These are phyloP conservation scores for Anthostomella pinea DNA, from an alignment of 2,329 filamentous ascomycete genomes.

Conservation along the genomic window DNA sequence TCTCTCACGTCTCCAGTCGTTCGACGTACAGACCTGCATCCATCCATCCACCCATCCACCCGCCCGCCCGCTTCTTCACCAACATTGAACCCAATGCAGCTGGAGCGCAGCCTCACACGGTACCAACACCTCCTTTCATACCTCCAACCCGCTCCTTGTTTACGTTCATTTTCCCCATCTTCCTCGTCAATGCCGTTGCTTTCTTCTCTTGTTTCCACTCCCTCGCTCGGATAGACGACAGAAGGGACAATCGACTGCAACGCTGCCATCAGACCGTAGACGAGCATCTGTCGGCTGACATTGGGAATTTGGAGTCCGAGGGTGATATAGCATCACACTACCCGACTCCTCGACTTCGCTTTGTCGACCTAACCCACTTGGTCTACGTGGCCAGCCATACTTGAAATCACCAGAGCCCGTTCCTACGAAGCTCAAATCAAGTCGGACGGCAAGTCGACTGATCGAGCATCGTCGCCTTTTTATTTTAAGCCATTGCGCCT, in stretches of 20 bases:
- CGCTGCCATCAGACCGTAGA: too few species aligned
- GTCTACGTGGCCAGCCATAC: slow-evolving; percentile 16
- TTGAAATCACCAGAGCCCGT: slow-evolving; percentile 22
- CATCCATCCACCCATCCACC: too few species aligned
- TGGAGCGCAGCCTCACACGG: too few species aligned
- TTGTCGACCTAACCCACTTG: slow-evolving; percentile 8
- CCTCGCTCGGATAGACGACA: too few species aligned
- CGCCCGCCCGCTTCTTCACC: background rate
- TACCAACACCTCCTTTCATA: background rate
- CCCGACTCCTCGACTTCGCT: slow-evolving; percentile 6
- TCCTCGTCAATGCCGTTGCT: too few species aligned
- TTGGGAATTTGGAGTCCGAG: background rate
- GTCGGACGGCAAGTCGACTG: slow-evolving; percentile 6
- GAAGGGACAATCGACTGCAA: too few species aligned
- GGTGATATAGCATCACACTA: slow-evolving; percentile 4
- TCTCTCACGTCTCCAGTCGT: too few species aligned
- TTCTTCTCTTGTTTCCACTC: too few species aligned
- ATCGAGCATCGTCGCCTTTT: slow-evolving; percentile 2
- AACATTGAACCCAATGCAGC: background rate
- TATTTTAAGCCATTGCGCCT: slow-evolving; percentile 4
- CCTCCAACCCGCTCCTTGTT: background rate
- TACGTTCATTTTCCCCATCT: background rate
- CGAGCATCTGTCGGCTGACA: too few species aligned
- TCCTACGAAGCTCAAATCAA: slow-evolving; percentile 3
- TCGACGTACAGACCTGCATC: too few species aligned